Percentiles rank a stretch among this genome's conserved stretches.
Conservation (phyloP, 2,329 filamentous ascomycete genomes). For the Colletotrichum cordylinicola region DNA sequence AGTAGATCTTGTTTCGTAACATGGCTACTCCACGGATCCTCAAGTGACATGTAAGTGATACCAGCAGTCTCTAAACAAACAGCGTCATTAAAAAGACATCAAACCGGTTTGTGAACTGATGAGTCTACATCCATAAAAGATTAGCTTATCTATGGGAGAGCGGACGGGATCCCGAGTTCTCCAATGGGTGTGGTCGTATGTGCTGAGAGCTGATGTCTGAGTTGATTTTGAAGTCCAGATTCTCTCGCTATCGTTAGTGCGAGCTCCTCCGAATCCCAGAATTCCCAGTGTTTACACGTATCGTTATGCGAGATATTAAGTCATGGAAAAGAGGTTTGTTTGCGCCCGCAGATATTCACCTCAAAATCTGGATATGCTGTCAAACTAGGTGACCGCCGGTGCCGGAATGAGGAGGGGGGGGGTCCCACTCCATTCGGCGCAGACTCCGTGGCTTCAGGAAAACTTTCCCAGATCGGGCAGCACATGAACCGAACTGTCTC, state of each 20-base stretch:
- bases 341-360: neutral
- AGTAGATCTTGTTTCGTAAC: neutral
- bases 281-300: neutral
- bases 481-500: neutral
- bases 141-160: neutral
- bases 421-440: neutral
- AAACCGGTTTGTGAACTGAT: neutral
- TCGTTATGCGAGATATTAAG: accelerated
- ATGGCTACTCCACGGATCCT: neutral
- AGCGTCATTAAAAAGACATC: neutral
- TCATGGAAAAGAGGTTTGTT: neutral
- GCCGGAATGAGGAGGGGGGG: neutral
- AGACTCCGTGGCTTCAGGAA: neutral
- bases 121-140: neutral
- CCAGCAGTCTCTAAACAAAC: neutral
- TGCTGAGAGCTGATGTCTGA: accelerated
- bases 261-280: neutral
- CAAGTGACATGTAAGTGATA: neutral
- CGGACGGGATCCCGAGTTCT: neutral
- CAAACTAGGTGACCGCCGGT: neutral
- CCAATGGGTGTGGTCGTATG: neutral
- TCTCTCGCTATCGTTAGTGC: neutral
- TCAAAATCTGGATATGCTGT: neutral
- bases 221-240: neutral
- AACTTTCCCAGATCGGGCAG: neutral